Evolutionary conservation across 176 grass and related monocot genomes (phyloP), one percentile per base, ranked within the genome.

Genomic region (Cenchrus purpureus): DNA sequence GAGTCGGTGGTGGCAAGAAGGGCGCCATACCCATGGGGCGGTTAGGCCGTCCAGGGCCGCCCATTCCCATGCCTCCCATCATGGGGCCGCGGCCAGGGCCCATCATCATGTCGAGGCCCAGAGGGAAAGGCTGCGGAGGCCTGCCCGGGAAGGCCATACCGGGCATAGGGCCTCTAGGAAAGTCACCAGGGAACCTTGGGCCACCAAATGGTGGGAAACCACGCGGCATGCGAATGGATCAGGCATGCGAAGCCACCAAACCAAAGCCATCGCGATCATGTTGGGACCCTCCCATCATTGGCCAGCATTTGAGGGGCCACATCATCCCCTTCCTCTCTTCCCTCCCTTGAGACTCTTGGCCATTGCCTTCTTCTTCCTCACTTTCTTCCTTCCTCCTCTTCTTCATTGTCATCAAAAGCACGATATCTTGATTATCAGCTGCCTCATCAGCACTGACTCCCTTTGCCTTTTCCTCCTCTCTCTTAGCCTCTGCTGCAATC

Each of bases 381-480:
- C 93, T 95, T 91, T 97, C 94, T 40, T 97, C n/a, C 94, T 67
- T 98, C 97, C 71, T 98, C 96, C n/a, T 98, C 97, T 61, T 98
- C 96, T 68, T 98, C 96, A 43, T 98, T 93, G 70, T 99, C 97
- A 15, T 99, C 93, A 77, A 92, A 96, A 96, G 58, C 43, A 96
- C 90, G n/a, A 99, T 99, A 82, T 96, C 91, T 85, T 93, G 97
- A 83, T 96, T 99, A 73, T 99, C 92, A 73, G 79, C 58, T 68
- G 80, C 90, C 43, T 92, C 90, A 2, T 88, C 83, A 19, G 78
- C 74, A 83, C 88, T 85, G 52, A 91, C 91, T 34, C 97, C 97
- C 87, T 99, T 99, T 2, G 94, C 87, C 86, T 99, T 99, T 88
- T 96, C 97, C 77, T 96, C 97, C 14, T 95, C 93, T 71, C 79